phyloP scores from a whole-genome alignment of 768 basidiomycete species.

The Panaeolus cyanescens region DNA sequence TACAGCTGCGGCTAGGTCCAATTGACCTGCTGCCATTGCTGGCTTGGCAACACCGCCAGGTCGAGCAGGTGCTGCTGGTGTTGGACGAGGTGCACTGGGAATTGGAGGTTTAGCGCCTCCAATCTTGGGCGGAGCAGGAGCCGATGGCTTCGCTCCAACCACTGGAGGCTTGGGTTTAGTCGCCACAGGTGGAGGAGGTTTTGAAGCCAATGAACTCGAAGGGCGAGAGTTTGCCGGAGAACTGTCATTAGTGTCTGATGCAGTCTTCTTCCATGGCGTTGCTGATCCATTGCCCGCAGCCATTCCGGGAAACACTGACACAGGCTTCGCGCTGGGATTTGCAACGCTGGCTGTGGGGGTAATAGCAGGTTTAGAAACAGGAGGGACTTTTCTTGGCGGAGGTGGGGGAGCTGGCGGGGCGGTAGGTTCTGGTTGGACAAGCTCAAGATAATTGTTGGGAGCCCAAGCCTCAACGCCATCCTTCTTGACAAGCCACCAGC shows the following conservation, averaged over 20 bases:
- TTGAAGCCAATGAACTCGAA: constrained; percentile 47
- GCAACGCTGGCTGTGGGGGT: constrained; percentile 46
- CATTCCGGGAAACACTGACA: constrained; percentile 84
- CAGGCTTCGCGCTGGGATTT: constrained; percentile 70
- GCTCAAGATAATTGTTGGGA: constrained; percentile 90
- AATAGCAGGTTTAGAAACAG: constrained; percentile 36
- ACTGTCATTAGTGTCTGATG: constrained; percentile 30
- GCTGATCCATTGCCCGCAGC: constrained; percentile 65
- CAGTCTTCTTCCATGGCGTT: constrained; percentile 72
- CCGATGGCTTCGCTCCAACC: constrained; percentile 34
- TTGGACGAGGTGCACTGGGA: constrained; percentile 57
- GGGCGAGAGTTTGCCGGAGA: constrained; percentile 53
- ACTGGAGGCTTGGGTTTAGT: constrained; percentile 69
- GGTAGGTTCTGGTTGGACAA: constrained; percentile 66
- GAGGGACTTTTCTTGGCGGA: constrained; percentile 56
- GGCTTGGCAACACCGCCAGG: constrained; percentile 42
- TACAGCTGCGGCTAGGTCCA: constrained; percentile 85
- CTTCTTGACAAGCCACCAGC: constrained; percentile 98
- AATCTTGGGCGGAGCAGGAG: constrained; percentile 41
- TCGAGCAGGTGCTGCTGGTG: constrained; percentile 37
- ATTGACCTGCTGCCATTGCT: constrained; percentile 52
- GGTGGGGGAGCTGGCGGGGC: constrained; percentile 71
- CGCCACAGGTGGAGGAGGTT: constrained; percentile 61
- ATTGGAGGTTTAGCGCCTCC: constrained; percentile 60
- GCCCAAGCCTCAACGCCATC: constrained; percentile 88